These are phyloP conservation scores for Kernera saxatilis DNA, from an alignment of 345 rosid genomes.

Conservation along the genomic window DNA sequence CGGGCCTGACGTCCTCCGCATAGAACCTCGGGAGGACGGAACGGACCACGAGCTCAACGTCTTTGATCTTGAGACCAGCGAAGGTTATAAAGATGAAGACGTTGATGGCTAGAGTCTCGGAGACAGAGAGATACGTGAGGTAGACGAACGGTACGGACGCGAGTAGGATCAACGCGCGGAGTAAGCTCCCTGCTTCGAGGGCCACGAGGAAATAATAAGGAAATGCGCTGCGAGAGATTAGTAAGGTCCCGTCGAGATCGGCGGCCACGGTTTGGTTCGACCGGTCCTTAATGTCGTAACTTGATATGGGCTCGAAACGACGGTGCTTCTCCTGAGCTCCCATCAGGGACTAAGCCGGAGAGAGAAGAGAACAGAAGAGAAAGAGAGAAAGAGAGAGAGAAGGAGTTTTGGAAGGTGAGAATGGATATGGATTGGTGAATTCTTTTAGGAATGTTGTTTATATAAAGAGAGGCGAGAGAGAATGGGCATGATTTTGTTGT, in stretches of 20 bases:
- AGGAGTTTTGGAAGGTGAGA: conserved; percentile 29
- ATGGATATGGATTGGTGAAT: conserved; percentile 16
- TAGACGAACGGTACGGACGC: conserved; percentile 70
- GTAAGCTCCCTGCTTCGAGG: conserved; percentile 78
- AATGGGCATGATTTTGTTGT: conserved; percentile 26
- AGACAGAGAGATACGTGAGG: conserved; percentile 47
- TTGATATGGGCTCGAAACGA: conserved; percentile 48
- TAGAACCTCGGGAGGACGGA: conserved; percentile 82
- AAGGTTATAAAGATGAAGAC: conserved; percentile 62
- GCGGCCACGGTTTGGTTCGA: conserved; percentile 76
- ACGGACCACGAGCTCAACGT: conserved; percentile 71
- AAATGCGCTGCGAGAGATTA: conserved; percentile 70
- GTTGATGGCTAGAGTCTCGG: conserved; percentile 65
- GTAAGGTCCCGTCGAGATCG: conserved; percentile 79
- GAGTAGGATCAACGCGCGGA: conserved; percentile 58
- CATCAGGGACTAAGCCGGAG: conserved; percentile 33
- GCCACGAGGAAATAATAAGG: conserved; percentile 88
- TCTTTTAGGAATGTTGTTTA: conserved; percentile 19
- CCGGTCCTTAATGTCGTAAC: conserved; percentile 51
- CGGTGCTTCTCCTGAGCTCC: conserved; percentile 37
- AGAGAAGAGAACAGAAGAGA: conserved; percentile 16
- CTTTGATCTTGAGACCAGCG: conserved; percentile 57
- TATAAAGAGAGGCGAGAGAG: conserved; percentile 25
- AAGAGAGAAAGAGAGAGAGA: neutral
- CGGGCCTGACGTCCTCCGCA: conserved; percentile 83